Conservation (phyloP, 495 filamentous ascomycete genomes). For the Trichoderma gamsii region DNA sequence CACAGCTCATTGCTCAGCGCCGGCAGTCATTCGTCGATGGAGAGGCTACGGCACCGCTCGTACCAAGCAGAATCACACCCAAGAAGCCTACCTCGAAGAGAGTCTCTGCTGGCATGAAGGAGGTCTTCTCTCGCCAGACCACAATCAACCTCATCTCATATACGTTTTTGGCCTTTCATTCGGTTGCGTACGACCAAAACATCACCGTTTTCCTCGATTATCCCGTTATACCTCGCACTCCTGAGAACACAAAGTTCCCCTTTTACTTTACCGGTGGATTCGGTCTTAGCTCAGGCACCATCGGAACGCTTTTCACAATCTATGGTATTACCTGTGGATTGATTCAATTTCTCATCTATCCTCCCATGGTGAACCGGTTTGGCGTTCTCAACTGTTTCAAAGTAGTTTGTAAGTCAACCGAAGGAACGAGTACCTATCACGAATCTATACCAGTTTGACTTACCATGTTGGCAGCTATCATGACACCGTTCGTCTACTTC, state of each 20-base stretch:
- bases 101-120: constrained; percentile 45
- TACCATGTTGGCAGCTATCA: constrained; percentile 25
- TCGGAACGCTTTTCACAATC: constrained; percentile 70
- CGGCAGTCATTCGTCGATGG: constrained; percentile 38
- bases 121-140: constrained; percentile 71
- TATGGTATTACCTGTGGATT: constrained; percentile 67
- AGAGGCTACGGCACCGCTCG: constrained; percentile 38
- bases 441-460: background rate
- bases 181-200: constrained; percentile 72
- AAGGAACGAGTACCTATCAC: background rate
- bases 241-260: constrained; percentile 58
- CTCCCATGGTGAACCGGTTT: constrained; percentile 56
- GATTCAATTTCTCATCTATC: constrained; percentile 76
- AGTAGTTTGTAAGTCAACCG: constrained; percentile 34
- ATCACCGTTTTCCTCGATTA: constrained; percentile 78
- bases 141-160: constrained; percentile 69
- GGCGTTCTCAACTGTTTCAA: constrained; percentile 68
- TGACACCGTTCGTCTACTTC: constrained; percentile 69
- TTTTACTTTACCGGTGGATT: constrained; percentile 78
- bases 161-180: constrained; percentile 67
- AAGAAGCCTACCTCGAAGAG: constrained; percentile 21
- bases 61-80: constrained; percentile 31
- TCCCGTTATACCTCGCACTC: constrained; percentile 44
- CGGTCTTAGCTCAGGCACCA: constrained; percentile 60
- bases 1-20: constrained; percentile 23